phyloP scores from a whole-genome alignment of 176 grass and related monocot genomes.

The Zea luxurians region DNA sequence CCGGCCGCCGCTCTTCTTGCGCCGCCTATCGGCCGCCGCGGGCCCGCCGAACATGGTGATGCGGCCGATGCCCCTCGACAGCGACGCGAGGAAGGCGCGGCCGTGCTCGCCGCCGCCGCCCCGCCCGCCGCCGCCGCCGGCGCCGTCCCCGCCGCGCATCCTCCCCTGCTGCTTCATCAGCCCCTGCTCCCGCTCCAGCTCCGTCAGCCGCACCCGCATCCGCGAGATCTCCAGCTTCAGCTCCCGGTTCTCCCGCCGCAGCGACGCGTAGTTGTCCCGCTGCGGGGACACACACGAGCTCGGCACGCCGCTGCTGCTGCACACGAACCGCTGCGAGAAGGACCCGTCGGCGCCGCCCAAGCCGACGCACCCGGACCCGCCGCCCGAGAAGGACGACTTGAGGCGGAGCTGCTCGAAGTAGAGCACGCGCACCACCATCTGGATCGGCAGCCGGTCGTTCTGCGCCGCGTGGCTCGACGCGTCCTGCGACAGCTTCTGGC shows the following conservation, averaged over 20 bases:
- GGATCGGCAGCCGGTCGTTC: constrained; percentile 90
- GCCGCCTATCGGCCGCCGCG: background rate
- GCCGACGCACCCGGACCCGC: constrained; percentile 4
- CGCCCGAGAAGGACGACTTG: constrained; percentile 38
- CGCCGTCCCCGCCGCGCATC: constrained; percentile 21
- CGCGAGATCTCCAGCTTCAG: constrained; percentile 80
- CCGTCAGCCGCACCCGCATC: constrained; percentile 76
- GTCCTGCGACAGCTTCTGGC: constrained; percentile 45
- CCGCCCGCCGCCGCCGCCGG: background rate
- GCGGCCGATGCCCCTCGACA: constrained; percentile 66
- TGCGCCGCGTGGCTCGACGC: constrained; percentile 62
- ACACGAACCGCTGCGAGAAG: constrained; percentile 41
- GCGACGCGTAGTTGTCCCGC: constrained; percentile 75
- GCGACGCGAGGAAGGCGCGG: constrained; percentile 60
- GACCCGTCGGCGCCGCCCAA: background rate
- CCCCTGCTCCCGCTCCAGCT: constrained; percentile 81
- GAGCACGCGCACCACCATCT: constrained; percentile 71
- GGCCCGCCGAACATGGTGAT: constrained; percentile 51
- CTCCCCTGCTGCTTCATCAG: constrained; percentile 63
- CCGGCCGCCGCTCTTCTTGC: constrained; percentile 38
- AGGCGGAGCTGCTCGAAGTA: constrained; percentile 80
- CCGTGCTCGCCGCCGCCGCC: constrained; percentile 44
- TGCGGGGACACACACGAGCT: constrained; percentile 63
- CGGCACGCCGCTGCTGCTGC: constrained; percentile 52
- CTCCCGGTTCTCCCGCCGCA: constrained; percentile 86